These are phyloP conservation scores for Fusarium tanahbumbuense DNA, from an alignment of 2,329 filamentous ascomycete species.

Conservation along the genomic window DNA sequence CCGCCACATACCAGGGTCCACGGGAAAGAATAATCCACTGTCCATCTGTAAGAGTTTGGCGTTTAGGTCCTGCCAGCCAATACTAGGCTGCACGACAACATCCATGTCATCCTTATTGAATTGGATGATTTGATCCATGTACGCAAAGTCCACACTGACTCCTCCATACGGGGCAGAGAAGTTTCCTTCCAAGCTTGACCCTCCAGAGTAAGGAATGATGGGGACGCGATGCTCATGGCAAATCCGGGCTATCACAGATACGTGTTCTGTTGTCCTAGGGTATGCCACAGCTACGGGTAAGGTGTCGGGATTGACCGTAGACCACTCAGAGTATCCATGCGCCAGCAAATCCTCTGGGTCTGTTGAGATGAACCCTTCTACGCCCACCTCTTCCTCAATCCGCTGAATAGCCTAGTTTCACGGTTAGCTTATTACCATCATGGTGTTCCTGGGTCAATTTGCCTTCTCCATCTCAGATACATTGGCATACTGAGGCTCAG, in stretches of 20 bases:
- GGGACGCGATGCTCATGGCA: slow-evolving; percentile 85
- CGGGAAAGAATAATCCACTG: slow-evolving; percentile 87
- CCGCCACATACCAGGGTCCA: slow-evolving; percentile 75
- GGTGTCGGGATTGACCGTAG: slow-evolving; percentile 68
- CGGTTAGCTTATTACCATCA: slow-evolving; percentile 12
- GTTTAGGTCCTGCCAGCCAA: slow-evolving; percentile 94
- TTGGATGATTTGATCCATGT: slow-evolving; percentile 84
- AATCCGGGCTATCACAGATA: slow-evolving; percentile 70
- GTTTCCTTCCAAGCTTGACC: slow-evolving; percentile 88
- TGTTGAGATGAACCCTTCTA: slow-evolving; percentile 69
- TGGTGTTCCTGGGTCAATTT: slow-evolving; percentile 21
- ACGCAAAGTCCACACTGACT: slow-evolving; percentile 87
- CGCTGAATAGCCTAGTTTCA: slow-evolving; percentile 62
- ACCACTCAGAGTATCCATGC: slow-evolving; percentile 77
- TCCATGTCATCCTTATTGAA: slow-evolving; percentile 92
- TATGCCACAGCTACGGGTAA: slow-evolving; percentile 74
- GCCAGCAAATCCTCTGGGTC: slow-evolving; percentile 70
- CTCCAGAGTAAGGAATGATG: slow-evolving; percentile 88
- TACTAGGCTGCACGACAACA: slow-evolving; percentile 88
- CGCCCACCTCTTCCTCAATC: slow-evolving; percentile 61
- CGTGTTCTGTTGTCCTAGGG: slow-evolving; percentile 69
- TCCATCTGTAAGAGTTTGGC: slow-evolving; percentile 73
- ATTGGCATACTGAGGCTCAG: slow-evolving; percentile 54
- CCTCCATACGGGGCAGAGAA: slow-evolving; percentile 89
- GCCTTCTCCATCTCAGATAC: slow-evolving; percentile 58